Percentiles rank a stretch among this genome's conserved stretches.
These are phyloP conservation scores for Pyricularia pennisetigena DNA, from an alignment of 2,329 filamentous ascomycete genomes.

Conservation along the genomic window DNA sequence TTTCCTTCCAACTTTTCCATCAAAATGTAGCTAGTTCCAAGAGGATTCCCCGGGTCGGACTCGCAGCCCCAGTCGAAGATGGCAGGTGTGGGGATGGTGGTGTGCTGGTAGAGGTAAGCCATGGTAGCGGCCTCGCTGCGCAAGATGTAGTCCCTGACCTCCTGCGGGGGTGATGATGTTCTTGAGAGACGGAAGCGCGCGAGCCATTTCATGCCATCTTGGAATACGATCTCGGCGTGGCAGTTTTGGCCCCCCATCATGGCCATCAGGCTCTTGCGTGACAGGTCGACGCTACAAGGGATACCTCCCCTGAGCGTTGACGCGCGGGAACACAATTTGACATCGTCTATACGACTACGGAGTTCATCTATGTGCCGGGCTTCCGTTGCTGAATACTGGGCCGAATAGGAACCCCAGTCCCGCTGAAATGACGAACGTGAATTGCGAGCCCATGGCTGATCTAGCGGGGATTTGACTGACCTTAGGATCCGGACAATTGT, in stretches of 20 bases:
- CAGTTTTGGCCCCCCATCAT: neutral
- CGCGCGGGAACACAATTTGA: neutral
- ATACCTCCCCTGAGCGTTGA: neutral
- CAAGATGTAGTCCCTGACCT: neutral
- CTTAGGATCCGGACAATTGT: slow-evolving; percentile 9
- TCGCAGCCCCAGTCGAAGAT: neutral
- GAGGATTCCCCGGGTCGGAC: neutral
- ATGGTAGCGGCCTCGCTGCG: neutral
- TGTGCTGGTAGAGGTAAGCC: neutral
- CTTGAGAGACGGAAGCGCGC: neutral
- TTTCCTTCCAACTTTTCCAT: slow-evolving; percentile 5
- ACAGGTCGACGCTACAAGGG: neutral
- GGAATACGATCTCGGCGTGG: neutral
- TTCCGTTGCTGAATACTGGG: neutral
- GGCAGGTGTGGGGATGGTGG: neutral
- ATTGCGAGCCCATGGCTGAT: neutral
- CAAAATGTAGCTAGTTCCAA: neutral
- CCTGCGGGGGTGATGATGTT: neutral
- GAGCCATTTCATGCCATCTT: neutral
- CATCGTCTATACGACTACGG: neutral
- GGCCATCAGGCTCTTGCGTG: neutral
- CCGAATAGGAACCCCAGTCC: no score
- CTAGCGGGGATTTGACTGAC: neutral
- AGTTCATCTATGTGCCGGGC: neutral
- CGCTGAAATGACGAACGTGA: neutral